A percentile compares a stretch with the other conserved stretches of the same genome.
Evolutionary conservation across 2,329 filamentous ascomycete species (phyloP).

Genomic region (Curvularia eragrostidis): DNA sequence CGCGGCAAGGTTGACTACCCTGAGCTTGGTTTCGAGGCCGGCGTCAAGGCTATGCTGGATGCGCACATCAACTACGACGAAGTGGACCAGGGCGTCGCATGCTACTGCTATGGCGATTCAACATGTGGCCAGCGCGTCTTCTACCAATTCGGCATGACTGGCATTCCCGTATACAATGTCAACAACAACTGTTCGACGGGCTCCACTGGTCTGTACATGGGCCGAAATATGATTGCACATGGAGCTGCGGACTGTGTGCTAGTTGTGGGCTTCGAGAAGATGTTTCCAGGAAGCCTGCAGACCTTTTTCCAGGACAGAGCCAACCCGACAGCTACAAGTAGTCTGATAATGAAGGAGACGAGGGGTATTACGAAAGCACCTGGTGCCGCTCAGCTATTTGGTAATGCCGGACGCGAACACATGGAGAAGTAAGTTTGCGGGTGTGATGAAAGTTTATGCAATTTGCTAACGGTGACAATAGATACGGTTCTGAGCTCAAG

Average conservation of each 20-base stretch:
- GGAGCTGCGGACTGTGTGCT: slow-evolving; percentile 87
- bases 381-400: slow-evolving; percentile 90
- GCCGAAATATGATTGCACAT: slow-evolving; percentile 75
- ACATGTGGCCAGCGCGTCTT: slow-evolving; percentile 96
- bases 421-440: slow-evolving; percentile 77
- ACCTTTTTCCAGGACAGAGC: slow-evolving; percentile 83
- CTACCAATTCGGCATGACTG: slow-evolving; percentile 98
- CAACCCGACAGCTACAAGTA: slow-evolving; percentile 76
- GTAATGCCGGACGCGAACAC: slow-evolving; percentile 91
- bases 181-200: slow-evolving; percentile 99
- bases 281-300: slow-evolving; percentile 89
- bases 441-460: not conserved
- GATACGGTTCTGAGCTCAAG: slow-evolving; percentile 78
- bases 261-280: slow-evolving; percentile 97
- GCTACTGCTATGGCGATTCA: slow-evolving; percentile 96
- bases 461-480: slow-evolving; percentile 46
- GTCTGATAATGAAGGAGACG: slow-evolving; percentile 81
- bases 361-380: slow-evolving; percentile 82
- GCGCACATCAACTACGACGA: slow-evolving; percentile 96
- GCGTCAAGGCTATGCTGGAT: slow-evolving; percentile 81
- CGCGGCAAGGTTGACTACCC: slow-evolving; percentile 93
- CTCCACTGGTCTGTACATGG: slow-evolving; percentile 88
- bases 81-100: slow-evolving; percentile 92
- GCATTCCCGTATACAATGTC: slow-evolving; percentile 95
- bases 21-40: slow-evolving; percentile 91